phyloP scores from a whole-genome alignment of 495 filamentous ascomycete species.

The Lasiosphaeria miniovina region DNA sequence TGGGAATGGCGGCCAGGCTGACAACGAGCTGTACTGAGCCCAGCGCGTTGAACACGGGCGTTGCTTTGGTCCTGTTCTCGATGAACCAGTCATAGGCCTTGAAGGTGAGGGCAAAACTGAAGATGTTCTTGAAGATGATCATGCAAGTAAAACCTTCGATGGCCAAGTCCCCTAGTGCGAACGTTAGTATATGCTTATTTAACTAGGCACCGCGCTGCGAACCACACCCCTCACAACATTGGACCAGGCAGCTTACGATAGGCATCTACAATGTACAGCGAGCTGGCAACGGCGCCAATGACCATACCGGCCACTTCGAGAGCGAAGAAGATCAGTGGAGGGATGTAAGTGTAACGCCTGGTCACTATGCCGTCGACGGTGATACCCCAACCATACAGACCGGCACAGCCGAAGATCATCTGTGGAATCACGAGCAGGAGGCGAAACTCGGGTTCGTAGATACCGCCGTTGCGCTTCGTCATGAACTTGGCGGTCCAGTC shows the following conservation, averaged over 20 bases:
- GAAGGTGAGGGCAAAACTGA: constrained; percentile 82
- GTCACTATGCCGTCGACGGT: constrained; percentile 53
- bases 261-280: constrained; percentile 92
- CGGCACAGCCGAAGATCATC: constrained; percentile 70
- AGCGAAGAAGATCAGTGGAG: constrained; percentile 75
- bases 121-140: constrained; percentile 87
- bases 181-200: constrained; percentile 4
- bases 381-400: constrained; percentile 80
- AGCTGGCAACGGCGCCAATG: constrained; percentile 78
- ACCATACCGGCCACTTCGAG: constrained; percentile 84
- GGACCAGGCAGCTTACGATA: constrained; percentile 58
- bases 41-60: constrained; percentile 62
- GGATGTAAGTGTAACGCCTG: constrained; percentile 61
- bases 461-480: constrained; percentile 71
- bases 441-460: constrained; percentile 90
- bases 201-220: not conserved
- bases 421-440: constrained; percentile 79
- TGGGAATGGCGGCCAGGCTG: constrained; percentile 69
- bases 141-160: constrained; percentile 90
- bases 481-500: constrained; percentile 69
- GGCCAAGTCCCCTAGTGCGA: constrained; percentile 63
- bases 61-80: constrained; percentile 50
- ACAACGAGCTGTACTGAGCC: constrained; percentile 73
- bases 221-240: constrained; percentile 10
- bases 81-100: constrained; percentile 80